Base-by-base conservation (phyloP, 805 yeast species). In the Saccharomycopsis guyanensis region DNA sequence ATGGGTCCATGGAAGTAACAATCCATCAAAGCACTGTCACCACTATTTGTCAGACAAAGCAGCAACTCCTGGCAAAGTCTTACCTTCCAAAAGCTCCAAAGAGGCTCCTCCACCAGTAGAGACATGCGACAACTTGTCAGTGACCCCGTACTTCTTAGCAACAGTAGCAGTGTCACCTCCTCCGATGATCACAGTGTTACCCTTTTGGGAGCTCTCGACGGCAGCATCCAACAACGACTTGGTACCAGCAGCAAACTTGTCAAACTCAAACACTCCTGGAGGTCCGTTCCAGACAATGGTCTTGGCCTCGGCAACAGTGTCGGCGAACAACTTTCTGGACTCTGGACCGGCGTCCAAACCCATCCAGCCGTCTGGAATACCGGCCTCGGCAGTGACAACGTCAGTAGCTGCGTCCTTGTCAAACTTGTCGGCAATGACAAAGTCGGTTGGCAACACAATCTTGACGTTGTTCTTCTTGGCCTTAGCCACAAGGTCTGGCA, bases 31-130 rank as follows among this genome's bases (percentile, higher is more conserved):
- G n/a, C n/a, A n/a, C n/a, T n/a, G n/a, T n/a, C n/a, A n/a, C n/a
- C n/a, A n/a, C 23, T 45, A 22, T 34, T 86, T 88, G 71, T 77
- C 80, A 57, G 95, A 80, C 61, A 89, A 81, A 71, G 89, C 94
- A 63, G 75, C 80, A 59, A 93, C 97, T 80, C 98, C 98, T 62
- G 98, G 98, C 62, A 93, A 79, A 60, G 76, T 93, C 81, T 93
- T 93, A 74, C 98, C 98, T 77, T 93, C 98, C 66, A 93, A 81
- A 66, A 93, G 82, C 75, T 93, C 98, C 67, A 93, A 80, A 55
- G 97, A 91, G 58, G 98, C 98, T 78, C 98, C 98, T 74, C 98
- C 98, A 74, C 98, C 98, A 55, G 98, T 93, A 58, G 97, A 91
- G 58, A 93, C 96, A 71, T 93, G 98, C 45, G 97, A 87, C 63